phyloP scores from a whole-genome alignment of 2,329 filamentous ascomycete genomes.

The Emmonsia crescens region DNA sequence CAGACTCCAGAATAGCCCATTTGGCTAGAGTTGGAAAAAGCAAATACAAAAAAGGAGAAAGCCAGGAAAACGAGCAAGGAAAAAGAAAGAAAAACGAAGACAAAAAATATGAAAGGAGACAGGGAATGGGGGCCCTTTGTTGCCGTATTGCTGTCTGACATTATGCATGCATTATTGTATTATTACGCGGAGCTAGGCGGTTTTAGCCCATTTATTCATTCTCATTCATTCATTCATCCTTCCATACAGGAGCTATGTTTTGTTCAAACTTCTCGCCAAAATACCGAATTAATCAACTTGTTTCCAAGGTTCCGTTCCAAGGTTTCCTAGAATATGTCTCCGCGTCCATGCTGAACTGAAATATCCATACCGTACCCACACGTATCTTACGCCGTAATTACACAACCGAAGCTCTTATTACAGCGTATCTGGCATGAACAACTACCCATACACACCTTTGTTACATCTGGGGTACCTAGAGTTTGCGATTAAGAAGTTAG shows the following conservation, averaged over 20 bases:
- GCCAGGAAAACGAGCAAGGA: too few relatives aligned
- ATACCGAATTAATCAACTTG: neutral
- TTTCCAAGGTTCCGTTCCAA: neutral
- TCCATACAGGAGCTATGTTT: too few relatives aligned
- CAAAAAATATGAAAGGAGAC: neutral
- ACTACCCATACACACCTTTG: neutral
- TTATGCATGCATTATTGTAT: neutral
- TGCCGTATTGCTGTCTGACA: neutral
- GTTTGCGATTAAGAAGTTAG: neutral
- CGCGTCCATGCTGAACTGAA: neutral
- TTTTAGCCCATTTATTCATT: neutral
- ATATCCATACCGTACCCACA: neutral
- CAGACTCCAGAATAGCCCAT: neutral
- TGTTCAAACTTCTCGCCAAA: too few relatives aligned
- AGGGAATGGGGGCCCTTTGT: neutral
- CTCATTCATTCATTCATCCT: neutral
- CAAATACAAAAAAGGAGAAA: neutral
- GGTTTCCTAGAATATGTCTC: neutral
- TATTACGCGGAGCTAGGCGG: neutral
- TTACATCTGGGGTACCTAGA: neutral
- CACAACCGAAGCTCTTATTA: neutral
- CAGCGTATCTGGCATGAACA: neutral
- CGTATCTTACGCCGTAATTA: neutral
- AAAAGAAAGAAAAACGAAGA: neutral
- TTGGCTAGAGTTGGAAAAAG: neutral